Evolutionary conservation across 495 filamentous ascomycete genomes (phyloP), one percentile per base, ranked within the genome.

Genomic region (Sabuloglossum arenarium): DNA sequence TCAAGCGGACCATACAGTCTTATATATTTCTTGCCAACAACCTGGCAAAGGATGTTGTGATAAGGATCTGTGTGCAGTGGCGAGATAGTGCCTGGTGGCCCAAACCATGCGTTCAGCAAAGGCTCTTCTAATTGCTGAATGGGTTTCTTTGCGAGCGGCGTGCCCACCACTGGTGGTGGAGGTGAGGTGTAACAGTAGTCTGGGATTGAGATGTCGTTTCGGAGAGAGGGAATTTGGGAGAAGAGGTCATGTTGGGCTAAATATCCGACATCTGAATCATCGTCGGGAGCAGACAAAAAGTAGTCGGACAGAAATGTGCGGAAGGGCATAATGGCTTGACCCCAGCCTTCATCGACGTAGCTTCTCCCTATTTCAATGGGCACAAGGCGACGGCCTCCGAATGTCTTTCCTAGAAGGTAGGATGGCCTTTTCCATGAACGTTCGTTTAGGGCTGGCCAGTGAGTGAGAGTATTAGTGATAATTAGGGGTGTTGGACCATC

Each of bases 1-100:
- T 84, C 64, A 0, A 63, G 61, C 0, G 90, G 87, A 3, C 80
- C 72, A 67, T 96, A 98, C 4, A 97, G 72, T 1, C 90, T 73
- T 29, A 98, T 71, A 63, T 96, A 98, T 66, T 98, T 98, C 43
- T 78, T 73, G 0, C 91, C 91, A 0, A 94, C 86, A 0, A 96
- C 84, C 64, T 97, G 91, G 21, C 82, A 79, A 11, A 98, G 75
- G 31, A 97, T 78, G 61, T 98, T 98, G 62, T 96, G 84, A 64
- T 95, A 88, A 1, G 88, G 86, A 63, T 98, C 91, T 23, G 86
- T 90, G 65, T 98, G 91, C 21, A 96, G 68, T 5, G 93, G 91
- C 0, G 86, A 93, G 42, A 96, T 88, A 1, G 91, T 97, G 47
- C 80, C 82, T 0, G 79, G 69, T 0, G 91, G 91, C 0, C 91